These are phyloP conservation scores for Plasmodium knowlesi DNA, from an alignment of 169 alveolate genomes.

Conservation along the genomic window DNA sequence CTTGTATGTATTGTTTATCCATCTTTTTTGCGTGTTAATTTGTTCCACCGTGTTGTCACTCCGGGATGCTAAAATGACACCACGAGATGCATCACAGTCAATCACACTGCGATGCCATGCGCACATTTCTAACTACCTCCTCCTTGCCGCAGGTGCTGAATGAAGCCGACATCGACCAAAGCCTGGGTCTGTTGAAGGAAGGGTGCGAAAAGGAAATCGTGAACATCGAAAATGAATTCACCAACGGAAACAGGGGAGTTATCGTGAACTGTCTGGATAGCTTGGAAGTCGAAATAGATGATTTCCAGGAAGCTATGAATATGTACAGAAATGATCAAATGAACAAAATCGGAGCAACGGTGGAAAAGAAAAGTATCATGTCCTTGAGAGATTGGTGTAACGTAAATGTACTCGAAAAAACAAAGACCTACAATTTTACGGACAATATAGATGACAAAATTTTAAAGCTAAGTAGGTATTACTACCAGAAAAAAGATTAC, in stretches of 20 bases:
- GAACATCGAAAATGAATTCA: conserved; percentile 53
- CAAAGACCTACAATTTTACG: conserved; percentile 70
- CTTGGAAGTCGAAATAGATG: conserved; percentile 69
- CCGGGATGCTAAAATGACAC: background rate
- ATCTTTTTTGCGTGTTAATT: background rate
- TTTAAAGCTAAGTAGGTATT: conserved; percentile 81
- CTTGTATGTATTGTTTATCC: background rate
- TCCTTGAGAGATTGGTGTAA: conserved; percentile 82
- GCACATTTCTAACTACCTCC: background rate
- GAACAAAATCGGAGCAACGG: conserved; percentile 78
- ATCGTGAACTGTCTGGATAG: conserved; percentile 53
- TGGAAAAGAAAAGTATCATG: conserved; percentile 79
- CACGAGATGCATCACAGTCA: background rate
- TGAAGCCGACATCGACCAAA: conserved; percentile 71
- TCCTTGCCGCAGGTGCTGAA: conserved; percentile 27
- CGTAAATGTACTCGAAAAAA: conserved; percentile 13
- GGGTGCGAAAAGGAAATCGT: conserved; percentile 41
- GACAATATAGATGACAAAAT: conserved; percentile 78
- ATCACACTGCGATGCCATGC: background rate
- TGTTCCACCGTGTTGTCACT: background rate
- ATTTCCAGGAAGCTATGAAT: conserved; percentile 79
- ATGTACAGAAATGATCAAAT: conserved; percentile 78
- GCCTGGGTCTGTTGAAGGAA: conserved; percentile 60
- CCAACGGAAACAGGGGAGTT: conserved; percentile 72
- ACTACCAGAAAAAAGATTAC: conserved; percentile 83